These are phyloP conservation scores for Ceriops decandra DNA, from an alignment of 345 rosid genomes.

Conservation along the genomic window DNA sequence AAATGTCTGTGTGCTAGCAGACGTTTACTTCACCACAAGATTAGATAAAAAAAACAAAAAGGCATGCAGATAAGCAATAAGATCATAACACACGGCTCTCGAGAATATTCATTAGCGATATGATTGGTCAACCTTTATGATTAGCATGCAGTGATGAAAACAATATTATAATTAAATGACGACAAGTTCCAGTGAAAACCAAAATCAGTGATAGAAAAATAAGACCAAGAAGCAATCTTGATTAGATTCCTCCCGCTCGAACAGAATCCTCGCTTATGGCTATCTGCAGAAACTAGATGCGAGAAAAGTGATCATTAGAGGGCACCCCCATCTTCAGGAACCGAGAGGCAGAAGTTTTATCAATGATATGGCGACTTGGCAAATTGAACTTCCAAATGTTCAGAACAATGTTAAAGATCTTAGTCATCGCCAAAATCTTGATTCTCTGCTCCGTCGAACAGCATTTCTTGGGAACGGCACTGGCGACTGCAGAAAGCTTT, in stretches of 20 bases:
- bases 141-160: not conserved
- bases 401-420: not conserved
- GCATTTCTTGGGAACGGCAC: constrained; percentile 75
- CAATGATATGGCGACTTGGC: not conserved
- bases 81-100: not conserved
- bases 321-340: constrained; percentile 6
- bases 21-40: constrained; percentile 1
- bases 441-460: constrained; percentile 40
- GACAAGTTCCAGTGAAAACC: constrained; percentile 10
- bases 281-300: constrained; percentile 11
- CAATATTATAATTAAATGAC: constrained; percentile 18
- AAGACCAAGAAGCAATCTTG: constrained; percentile 10
- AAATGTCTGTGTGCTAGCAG: not conserved
- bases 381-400: not conserved
- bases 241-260: constrained; percentile 6
- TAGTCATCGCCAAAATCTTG: not conserved
- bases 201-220: not conserved
- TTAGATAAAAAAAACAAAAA: not conserved
- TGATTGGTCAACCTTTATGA: constrained; percentile 9
- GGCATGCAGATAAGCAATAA: constrained; percentile 2
- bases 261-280: constrained; percentile 32
- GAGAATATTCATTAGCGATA: constrained; percentile 19
- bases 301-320: not conserved
- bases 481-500: constrained; percentile 76
- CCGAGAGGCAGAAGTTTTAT: not conserved